A percentile compares a stretch with the other conserved stretches of the same genome.
phyloP scores from a whole-genome alignment of 306 rosid genomes.

The Citrullus mucosospermus region DNA sequence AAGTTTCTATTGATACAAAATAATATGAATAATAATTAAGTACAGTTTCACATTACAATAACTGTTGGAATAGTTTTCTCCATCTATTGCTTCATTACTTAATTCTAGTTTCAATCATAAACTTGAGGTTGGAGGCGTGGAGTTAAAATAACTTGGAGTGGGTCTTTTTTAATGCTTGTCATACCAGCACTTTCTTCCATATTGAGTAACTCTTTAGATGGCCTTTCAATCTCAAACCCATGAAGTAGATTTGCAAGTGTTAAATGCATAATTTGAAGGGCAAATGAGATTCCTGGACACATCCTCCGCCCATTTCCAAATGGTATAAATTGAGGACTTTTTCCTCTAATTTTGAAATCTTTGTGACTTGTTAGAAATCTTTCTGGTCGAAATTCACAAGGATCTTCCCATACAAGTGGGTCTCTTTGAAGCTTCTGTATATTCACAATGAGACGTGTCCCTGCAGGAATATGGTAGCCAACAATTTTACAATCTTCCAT shows the following conservation, averaged over 20 bases:
- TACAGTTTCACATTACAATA: too few relatives aligned
- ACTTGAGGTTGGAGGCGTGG: constrained; percentile 26
- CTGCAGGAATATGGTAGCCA: constrained; percentile 37
- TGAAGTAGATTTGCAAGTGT: constrained; percentile 45
- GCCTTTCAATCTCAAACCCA: constrained; percentile 28
- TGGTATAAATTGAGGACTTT: constrained; percentile 33
- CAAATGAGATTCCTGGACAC: constrained; percentile 40
- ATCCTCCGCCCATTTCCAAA: constrained; percentile 45
- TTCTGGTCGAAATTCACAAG: constrained; percentile 35
- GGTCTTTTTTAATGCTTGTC: constrained; percentile 38
- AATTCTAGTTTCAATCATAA: not conserved
- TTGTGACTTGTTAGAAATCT: constrained; percentile 27
- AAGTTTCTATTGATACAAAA: too few relatives aligned
- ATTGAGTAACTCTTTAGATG: constrained; percentile 19
- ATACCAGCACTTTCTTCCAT: constrained; percentile 43
- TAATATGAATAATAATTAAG: too few relatives aligned
- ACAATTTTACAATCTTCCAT: constrained; percentile 34
- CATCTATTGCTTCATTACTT: too few relatives aligned
- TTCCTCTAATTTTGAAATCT: constrained; percentile 32
- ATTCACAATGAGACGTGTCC: constrained; percentile 38
- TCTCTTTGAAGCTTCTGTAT: constrained; percentile 50
- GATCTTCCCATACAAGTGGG: constrained; percentile 33
- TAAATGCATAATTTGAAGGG: constrained; percentile 39
- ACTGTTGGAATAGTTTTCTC: too few relatives aligned
- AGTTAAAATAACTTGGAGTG: constrained; percentile 30